Percentiles rank a stretch among this genome's conserved stretches.
These are phyloP conservation scores for Rhododendron griersonianum DNA, from an alignment of 148 eudicot genomes.

Conservation along the genomic window DNA sequence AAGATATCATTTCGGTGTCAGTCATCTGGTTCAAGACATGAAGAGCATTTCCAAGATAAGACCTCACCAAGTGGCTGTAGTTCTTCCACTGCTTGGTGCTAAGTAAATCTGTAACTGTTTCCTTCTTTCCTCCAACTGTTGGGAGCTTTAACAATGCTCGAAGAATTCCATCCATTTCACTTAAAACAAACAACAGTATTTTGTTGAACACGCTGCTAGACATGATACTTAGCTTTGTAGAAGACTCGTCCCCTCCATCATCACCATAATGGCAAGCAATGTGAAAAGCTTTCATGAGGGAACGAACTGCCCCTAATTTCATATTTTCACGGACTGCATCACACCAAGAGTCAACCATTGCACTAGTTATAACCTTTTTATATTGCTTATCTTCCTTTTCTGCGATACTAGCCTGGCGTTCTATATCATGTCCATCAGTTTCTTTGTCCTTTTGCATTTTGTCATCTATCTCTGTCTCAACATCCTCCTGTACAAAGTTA, in stretches of 20 bases:
- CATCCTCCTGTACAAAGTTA: conserved; percentile 29
- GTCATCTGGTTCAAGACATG: conserved; percentile 97
- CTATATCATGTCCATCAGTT: conserved; percentile 12
- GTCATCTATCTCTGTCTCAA: conserved; percentile 44
- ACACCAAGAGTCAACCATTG: conserved; percentile 92
- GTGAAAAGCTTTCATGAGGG: conserved; percentile 75
- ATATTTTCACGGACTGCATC: conserved; percentile 40
- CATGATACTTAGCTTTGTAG: conserved; percentile 61
- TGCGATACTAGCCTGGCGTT: conserved; percentile 12
- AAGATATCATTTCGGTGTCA: conserved; percentile 74
- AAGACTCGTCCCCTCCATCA: conserved; percentile 57
- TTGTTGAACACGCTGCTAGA: conserved; percentile 88
- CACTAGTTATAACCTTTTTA: conserved; percentile 59
- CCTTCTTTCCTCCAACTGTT: conserved; percentile 78
- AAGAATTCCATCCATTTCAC: conserved; percentile 81
- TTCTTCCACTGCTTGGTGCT: conserved; percentile 68
- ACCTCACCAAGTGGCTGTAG: conserved; percentile 79
- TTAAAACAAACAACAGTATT: conserved; percentile 72
- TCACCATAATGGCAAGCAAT: conserved; percentile 95
- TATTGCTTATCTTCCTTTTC: conserved; percentile 42
- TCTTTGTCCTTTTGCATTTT: conserved; percentile 34
- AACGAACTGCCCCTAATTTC: conserved; percentile 67
- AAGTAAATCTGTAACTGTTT: conserved; percentile 51
- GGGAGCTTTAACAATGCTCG: conserved; percentile 70
- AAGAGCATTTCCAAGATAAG: conserved; percentile 86